phyloP scores from a whole-genome alignment of 192 early-diverging fungal species.

The Coemansia sp. region DNA sequence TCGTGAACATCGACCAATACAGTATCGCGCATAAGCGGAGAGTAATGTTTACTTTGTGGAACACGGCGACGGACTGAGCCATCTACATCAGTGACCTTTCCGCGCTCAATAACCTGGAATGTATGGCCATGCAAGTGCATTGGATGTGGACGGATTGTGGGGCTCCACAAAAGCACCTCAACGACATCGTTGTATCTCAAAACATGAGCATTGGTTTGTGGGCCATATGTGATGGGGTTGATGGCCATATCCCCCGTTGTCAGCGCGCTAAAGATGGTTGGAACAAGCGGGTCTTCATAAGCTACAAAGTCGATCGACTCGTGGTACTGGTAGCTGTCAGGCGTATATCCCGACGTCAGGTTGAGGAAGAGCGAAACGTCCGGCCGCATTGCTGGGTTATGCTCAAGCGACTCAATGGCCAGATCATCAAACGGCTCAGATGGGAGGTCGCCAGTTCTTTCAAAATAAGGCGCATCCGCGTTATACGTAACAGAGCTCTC shows the following conservation, averaged over 20 bases:
- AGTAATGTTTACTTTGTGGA: background rate
- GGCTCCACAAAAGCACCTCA: conserved; percentile 69
- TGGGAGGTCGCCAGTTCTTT: background rate
- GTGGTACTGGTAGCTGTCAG: background rate
- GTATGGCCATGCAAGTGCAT: conserved; percentile 83
- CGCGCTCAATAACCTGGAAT: conserved; percentile 71
- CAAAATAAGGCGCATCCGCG: background rate
- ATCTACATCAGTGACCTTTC: conserved; percentile 15
- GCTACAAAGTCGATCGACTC: background rate
- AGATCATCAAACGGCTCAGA: background rate
- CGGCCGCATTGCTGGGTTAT: background rate
- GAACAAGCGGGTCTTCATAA: conserved; percentile 7
- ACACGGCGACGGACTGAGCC: conserved; percentile 46
- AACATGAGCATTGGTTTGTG: conserved; percentile 51
- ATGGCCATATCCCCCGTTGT: conserved; percentile 7
- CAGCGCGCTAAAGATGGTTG: conserved; percentile 12
- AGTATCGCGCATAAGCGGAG: conserved; percentile 54
- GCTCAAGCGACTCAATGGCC: conserved; percentile 1
- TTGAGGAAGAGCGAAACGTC: background rate
- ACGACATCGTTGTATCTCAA: conserved; percentile 57
- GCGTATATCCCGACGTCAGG: background rate
- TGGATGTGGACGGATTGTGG: conserved; percentile 61
- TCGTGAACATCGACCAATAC: conserved; percentile 56
- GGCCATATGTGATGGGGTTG: conserved; percentile 8
- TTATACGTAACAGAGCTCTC: conserved; percentile 5